Base-by-base conservation (phyloP, 306 rosid genomes). In the Quercus mongolica region DNA sequence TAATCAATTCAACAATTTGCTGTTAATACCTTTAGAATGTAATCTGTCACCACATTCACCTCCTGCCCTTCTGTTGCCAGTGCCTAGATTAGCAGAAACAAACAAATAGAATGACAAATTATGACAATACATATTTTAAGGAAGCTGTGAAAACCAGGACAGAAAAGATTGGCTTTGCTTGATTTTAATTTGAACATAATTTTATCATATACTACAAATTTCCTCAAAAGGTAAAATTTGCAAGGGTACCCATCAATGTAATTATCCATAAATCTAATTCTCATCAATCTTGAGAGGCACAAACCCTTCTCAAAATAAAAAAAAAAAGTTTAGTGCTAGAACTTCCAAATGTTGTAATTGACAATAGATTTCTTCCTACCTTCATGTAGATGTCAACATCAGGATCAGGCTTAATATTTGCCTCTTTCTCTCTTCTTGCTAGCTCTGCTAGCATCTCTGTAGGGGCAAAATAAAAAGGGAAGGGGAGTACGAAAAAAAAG, bases 321-420 rank as follows among this genome's bases (percentile, higher is more conserved):
- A 49, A 49, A 46, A 46, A 49, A 12, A 10, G 4, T 12, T 12
- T 49, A 12, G 54, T 49, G 54, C 54, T 49, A 49, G 15, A 49
- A 49, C 15, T 49, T 49, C 17, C 54, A 49, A 49, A 49, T 49
- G 54, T 13, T 49, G 54, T 59, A 59, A 59, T 56, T 52, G 59
- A 71, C 38, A 14, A 58, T 38, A 49, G 19, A 75, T 75, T 75
- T 51, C 69, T 38, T 82, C 81, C 67, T 23, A 88, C 94, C 74
- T 92, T 94, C 98, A 94, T 94, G 91, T 83, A 94, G 69, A 93
- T 94, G 75, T 94, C 98, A 56, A 94, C 82, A 72, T 94, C 92
- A 9, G 89, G 87, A 56, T 94, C 97, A 3, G 98, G 98, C 59
- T 79, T 91, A 71, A 92, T 90, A 49, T 86, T 91, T 21, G 93